Base-by-base conservation (phyloP, 305 asterid species). In the Fraxinus floribunda region DNA sequence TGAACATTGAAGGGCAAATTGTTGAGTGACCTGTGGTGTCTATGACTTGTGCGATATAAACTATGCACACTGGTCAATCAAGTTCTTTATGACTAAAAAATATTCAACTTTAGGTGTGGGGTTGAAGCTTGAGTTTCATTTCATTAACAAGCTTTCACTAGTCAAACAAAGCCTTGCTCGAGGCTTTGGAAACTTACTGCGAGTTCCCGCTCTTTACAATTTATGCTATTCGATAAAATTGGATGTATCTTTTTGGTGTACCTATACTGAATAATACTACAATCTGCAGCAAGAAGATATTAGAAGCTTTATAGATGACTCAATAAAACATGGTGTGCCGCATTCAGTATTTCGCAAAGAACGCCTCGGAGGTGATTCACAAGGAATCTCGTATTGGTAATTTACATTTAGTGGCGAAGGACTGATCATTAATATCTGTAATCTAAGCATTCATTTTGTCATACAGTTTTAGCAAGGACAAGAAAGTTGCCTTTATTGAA, bases 231-330 rank as follows among this genome's bases (percentile, higher is more conserved):
- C 6, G 72, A 64, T 64, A 64, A 64, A 22, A 64, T 78, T 70
- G 34, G 36, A 70, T 20, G 20, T 18, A 39, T 72, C 49, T 84
- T 24, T 66, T 6, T 66, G 26, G 81, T 76, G 79, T n/a, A 30
- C 29, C 8, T 55, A 62, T 68, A 46, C 83, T 44, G 26, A 70
- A 78, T 80, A 30, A 22, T 87, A 71, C 84, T 62, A 81, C 70
- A 75, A 64, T 78, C 80, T 89, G 92, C 98, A 97, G 99, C 99
- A 93, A 94, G 99, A 97, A 83, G 99, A 97, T 87, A 91, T 97
- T 72, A 88, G 96, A 80, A 91, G 83, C 90, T 89, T 90, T 82
- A 95, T 97, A 86, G 99, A 97, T 5, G 89, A 86, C 85, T 92
- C 98, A 9, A 35, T 97, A 82, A 97, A 97, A 87, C 93, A 88